Base-by-base conservation (phyloP, 202 grass and related monocot species). In the Elaeis oleifera region DNA sequence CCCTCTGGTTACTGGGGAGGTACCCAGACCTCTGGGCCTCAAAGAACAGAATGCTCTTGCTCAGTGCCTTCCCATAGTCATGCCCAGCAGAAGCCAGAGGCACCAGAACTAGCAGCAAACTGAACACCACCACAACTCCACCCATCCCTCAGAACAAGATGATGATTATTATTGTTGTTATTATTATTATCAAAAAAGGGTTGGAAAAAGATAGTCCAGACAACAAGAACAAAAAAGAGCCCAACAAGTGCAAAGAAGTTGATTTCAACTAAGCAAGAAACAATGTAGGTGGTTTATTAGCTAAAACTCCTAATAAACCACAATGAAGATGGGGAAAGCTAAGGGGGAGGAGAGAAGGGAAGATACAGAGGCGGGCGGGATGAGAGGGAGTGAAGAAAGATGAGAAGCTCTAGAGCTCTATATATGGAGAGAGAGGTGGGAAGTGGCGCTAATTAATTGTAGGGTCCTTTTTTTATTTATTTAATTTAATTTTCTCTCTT, bases 41-140 rank as follows among this genome's bases (percentile, higher is more conserved):
- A 49, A 84, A 85, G 85, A 85, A 96, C 66, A 96, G 63, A 78
- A 96, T 96, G 80, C 84, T 89, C 71, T 96, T 96, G 74, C 74
- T 85, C 50, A 97, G 81, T 25, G 87, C 92, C 74, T 63, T 36
- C 16, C 74, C 58, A 58, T 97, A 91, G 81, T 97, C 79, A 69
- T 97, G 84, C 17, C 76, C 80, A 14, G 69, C 76, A 31, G 21
- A 49, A 18, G 72, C 72, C 61, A 72, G 4, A 4, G 24, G 63
- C 25, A 51, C 14, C 74, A 66, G 27, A 18, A 15, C 51, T 11
- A 62, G 24, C 21, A 7, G 28, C 31, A 36, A 55, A 58, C 23
- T 55, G 19, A 23, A 25, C 27, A 77, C 1, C 56, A 59, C 36
- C 11, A 44, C 52, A 17, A 60, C 68, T 23, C 51, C 48, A 59